Percentiles rank a stretch among this genome's conserved stretches.
Conservation (phyloP, 192 early-diverging fungal genomes). For the Podila epicladia region DNA sequence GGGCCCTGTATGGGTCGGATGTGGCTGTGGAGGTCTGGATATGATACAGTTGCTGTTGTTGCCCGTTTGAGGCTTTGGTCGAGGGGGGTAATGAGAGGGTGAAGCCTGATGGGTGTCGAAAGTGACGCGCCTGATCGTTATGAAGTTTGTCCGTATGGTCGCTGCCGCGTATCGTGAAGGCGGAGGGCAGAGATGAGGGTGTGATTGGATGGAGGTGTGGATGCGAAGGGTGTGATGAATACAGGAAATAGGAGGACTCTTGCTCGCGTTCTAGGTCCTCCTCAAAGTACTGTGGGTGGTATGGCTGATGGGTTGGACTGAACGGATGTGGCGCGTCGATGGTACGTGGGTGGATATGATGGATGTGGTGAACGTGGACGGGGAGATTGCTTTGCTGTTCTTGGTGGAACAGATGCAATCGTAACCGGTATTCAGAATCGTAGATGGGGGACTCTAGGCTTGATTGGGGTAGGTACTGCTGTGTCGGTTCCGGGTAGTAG, state of each 20-base stretch:
- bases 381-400: background rate
- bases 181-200: background rate
- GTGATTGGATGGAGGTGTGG: background rate
- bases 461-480: background rate
- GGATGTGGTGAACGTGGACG: background rate
- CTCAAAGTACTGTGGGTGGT: conserved; percentile 5
- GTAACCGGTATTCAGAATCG: background rate
- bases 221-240: background rate
- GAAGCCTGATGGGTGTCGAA: background rate
- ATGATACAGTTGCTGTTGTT: conserved; percentile 1
- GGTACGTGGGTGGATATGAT: background rate
- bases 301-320: background rate
- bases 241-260: background rate
- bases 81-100: background rate
- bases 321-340: background rate
- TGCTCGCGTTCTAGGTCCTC: background rate
- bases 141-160: background rate
- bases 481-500: background rate
- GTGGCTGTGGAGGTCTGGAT: background rate
- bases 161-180: background rate
- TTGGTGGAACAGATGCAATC: background rate
- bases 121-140: background rate
- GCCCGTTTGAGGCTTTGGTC: background rate
- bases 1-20: background rate
- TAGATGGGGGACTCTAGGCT: background rate